Percentiles rank a stretch among this genome's conserved stretches.
These are phyloP conservation scores for Sphenostylis stenocarpa DNA, from an alignment of 306 rosid species.

Conservation along the genomic window DNA sequence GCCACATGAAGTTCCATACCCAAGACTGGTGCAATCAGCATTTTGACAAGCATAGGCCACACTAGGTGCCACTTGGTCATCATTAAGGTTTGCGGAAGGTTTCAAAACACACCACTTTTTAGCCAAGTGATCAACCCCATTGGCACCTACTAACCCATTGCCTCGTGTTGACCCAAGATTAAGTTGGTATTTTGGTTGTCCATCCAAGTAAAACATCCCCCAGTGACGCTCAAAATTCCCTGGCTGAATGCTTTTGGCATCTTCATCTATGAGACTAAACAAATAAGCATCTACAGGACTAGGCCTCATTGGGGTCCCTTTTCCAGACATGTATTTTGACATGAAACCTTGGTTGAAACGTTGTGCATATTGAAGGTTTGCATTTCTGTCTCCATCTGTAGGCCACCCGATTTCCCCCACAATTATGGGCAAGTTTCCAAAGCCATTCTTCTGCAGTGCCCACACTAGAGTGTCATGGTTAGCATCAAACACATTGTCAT, in stretches of 20 bases:
- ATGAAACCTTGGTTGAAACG: slow-evolving; percentile 86
- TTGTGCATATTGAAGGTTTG: slow-evolving; percentile 67
- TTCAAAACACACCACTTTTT: slow-evolving; percentile 78
- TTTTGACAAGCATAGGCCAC: slow-evolving; percentile 76
- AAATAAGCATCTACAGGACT: slow-evolving; percentile 78
- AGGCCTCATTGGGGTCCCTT: slow-evolving; percentile 84
- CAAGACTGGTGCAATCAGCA: slow-evolving; percentile 91
- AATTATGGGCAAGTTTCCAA: slow-evolving; percentile 70
- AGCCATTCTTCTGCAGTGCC: slow-evolving; percentile 80
- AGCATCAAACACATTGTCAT: slow-evolving; percentile 82
- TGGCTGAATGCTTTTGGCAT: slow-evolving; percentile 76
- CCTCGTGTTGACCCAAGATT: slow-evolving; percentile 48
- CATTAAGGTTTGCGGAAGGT: slow-evolving; percentile 64
- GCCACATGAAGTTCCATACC: slow-evolving; percentile 78
- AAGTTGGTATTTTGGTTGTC: slow-evolving; percentile 79
- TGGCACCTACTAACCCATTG: slow-evolving; percentile 61
- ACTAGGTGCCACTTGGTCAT: slow-evolving; percentile 62
- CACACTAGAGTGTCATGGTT: slow-evolving; percentile 83
- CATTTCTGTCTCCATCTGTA: slow-evolving; percentile 81
- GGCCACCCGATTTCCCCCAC: slow-evolving; percentile 98
- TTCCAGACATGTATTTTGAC: slow-evolving; percentile 55
- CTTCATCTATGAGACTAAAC: slow-evolving; percentile 89
- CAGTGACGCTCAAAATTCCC: slow-evolving; percentile 94
- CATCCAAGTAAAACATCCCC: slow-evolving; percentile 83
- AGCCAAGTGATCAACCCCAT: slow-evolving; percentile 50